These are phyloP conservation scores for Paramecium primaurelia DNA, from an alignment of 73 alveolate genomes.

Conservation along the genomic window DNA sequence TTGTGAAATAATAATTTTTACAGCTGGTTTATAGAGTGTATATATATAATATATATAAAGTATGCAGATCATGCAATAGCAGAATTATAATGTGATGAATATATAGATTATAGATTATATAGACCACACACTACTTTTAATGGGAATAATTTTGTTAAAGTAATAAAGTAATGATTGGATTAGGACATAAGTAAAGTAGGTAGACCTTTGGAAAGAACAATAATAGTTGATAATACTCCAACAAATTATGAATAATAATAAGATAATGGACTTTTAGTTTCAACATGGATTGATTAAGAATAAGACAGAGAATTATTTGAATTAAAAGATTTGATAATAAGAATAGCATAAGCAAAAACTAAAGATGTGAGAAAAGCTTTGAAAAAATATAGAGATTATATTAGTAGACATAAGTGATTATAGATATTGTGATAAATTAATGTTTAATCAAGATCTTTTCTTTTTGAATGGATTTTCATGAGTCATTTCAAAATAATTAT, in stretches of 20 bases:
- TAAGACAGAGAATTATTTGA: slow-evolving; percentile 65
- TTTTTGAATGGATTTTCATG: slow-evolving; percentile 50
- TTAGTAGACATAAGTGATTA: background rate
- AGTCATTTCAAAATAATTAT: slow-evolving; percentile 59
- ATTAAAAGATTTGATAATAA: slow-evolving; percentile 33
- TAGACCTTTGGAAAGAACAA: slow-evolving; percentile 60
- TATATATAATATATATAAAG: background rate
- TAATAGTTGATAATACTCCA: slow-evolving; percentile 74
- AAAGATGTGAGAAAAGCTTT: slow-evolving; percentile 1
- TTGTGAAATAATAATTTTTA: background rate
- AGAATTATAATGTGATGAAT: background rate
- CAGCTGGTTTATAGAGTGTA: background rate
- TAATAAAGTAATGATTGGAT: background rate
- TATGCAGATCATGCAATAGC: background rate
- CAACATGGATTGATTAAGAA: slow-evolving; percentile 74
- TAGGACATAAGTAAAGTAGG: slow-evolving; percentile 70
- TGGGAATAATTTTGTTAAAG: slow-evolving; percentile 60
- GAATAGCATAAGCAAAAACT: background rate
- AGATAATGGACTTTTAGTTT: slow-evolving; percentile 68
- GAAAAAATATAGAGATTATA: slow-evolving; percentile 9
- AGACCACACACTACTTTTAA: background rate
- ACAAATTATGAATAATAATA: slow-evolving; percentile 65
- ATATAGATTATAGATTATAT: background rate
- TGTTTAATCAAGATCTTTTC: slow-evolving; percentile 22
- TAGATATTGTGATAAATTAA: background rate